These are phyloP conservation scores for Penicillium taxi DNA, from an alignment of 495 filamentous ascomycete genomes.

Conservation along the genomic window DNA sequence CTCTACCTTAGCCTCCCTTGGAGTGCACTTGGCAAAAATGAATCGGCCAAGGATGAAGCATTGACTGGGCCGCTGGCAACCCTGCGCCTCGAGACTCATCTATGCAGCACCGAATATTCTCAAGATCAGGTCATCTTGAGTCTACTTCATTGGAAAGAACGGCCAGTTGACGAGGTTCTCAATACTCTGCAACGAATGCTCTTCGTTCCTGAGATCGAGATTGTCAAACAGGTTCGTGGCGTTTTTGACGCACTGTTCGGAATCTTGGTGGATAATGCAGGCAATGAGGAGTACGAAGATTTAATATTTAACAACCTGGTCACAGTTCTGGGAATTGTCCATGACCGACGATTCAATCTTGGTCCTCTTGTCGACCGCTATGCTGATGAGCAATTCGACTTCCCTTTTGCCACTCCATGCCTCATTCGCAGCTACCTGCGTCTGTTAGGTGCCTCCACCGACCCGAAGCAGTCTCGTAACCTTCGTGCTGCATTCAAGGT, in stretches of 20 bases:
- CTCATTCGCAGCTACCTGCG: constrained; percentile 79
- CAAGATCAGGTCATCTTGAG: constrained; percentile 85
- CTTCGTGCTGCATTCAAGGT: constrained; percentile 94
- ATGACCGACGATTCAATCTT: constrained; percentile 89
- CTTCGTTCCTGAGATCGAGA: constrained; percentile 95
- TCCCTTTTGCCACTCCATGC: constrained; percentile 88
- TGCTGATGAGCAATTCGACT: constrained; percentile 82
- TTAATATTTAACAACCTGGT: constrained; percentile 86
- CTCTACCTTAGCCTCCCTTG: constrained; percentile 82
- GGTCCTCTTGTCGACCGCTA: constrained; percentile 86
- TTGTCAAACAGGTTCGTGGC: constrained; percentile 84
- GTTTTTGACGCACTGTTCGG: constrained; percentile 91
- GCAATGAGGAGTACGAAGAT: constrained; percentile 87
- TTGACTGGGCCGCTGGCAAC: constrained; percentile 69
- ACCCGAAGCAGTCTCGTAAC: constrained; percentile 71
- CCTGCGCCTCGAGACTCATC: constrained; percentile 72
- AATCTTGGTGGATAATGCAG: constrained; percentile 79
- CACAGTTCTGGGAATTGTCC: constrained; percentile 82
- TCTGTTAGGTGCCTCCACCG: constrained; percentile 67
- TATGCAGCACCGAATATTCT: constrained; percentile 93
- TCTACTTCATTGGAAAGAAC: constrained; percentile 77
- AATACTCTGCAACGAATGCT: constrained; percentile 70
- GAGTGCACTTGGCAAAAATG: constrained; percentile 56
- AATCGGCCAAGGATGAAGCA: constrained; percentile 60
- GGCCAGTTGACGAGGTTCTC: constrained; percentile 58